Evolutionary conservation across 2,329 filamentous ascomycete species (phyloP), one percentile per base, ranked within the genome.

Genomic region (Fusarium armeniacum): DNA sequence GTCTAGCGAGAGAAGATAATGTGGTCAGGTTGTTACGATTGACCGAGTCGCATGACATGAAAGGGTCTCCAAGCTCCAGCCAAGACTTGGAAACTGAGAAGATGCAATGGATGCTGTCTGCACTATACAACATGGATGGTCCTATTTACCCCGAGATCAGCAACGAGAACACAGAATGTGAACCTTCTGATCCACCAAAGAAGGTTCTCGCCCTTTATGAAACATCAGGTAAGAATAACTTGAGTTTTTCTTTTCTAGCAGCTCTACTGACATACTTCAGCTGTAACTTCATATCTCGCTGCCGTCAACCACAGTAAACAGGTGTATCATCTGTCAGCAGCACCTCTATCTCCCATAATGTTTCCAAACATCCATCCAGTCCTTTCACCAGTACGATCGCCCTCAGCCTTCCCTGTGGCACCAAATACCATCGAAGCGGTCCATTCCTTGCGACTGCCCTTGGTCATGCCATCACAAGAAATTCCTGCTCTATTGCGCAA

Each of bases 71-170:
- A 0, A 41, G 38, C 16, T 53, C 45, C 11, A 54, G 32, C 3
- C 32, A 51, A 16, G 64, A 64, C 56, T 73, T 86, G 8, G 85
- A 86, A 58, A 80, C 87, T 51, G 84, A 86, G 63, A 87, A 86
- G 73, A 86, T 87, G 70, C 69, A 72, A 43, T 90, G 88, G 88
- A 85, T 93, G 79, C 81, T 90, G 41, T 88, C 85, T 22, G 84
- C 83, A 1, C 78, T 91, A 57, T 82, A 84, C 69, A 81, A 79
- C 66, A 80, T 83, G 74, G 82, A 81, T 4, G 41, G 36, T 2
- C 49, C 52, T 2, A 8, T 11, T 2, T 40, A 51, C 28, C 60
- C 8, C 30, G 53, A 49, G 15, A n/a, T 26, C 1, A 36, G 38
- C 6, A 36, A 18, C 18, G 41, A 35, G 1, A 8, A 13, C 16